Base-by-base conservation (phyloP, 768 basidiomycete genomes). In the Termitomyces sp. region DNA sequence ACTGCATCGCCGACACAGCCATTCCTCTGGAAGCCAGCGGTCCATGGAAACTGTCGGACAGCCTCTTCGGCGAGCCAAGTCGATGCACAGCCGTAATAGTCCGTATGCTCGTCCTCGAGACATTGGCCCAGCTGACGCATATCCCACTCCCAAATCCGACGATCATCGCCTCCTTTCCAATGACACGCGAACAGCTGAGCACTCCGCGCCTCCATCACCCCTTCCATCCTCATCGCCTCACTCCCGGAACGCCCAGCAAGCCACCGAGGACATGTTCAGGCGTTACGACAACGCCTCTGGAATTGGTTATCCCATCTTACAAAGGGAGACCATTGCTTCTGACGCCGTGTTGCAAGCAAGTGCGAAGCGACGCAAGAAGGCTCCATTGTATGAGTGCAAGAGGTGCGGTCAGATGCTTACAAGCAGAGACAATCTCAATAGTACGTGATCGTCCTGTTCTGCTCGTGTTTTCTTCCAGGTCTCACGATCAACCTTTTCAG, bases 251-350 rank as follows among this genome's bases (percentile, higher is more conserved):
- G n/a, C 7, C 33, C 32, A 24, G 20, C 18, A 38, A 46, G 18
- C 9, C 33, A 24, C 15, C 15, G 61, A 52, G 39, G 60, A 63
- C 39, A 51, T 59, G n/a, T 63, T 63, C 49, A 63, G 57, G 46
- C 20, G 55, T 35, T 58, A 64, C 39, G 39, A 55, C 15, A 56
- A 22, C 32, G 36, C 55, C 20, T 45, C 52, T 35, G 57, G 60
- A 20, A 15, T 48, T 15, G 28, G 46, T 12, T 65, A 62, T 9
- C 64, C 64, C 2, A 65, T 60, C 1, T 20, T 62, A 22, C 63
- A 61, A 24, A 59, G 66, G 54, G 66, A 67, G 0, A 65, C 60
- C 5, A 67, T 67, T 33, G 66, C 66, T 13, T 67, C 66, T 4
- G 63, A 62, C 3, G 66, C 66, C 9, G 66, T 67, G 20, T 46